Evolutionary conservation across 164 flowering plant genomes (phyloP).

Genomic region (Dillenia suffruticosa): DNA sequence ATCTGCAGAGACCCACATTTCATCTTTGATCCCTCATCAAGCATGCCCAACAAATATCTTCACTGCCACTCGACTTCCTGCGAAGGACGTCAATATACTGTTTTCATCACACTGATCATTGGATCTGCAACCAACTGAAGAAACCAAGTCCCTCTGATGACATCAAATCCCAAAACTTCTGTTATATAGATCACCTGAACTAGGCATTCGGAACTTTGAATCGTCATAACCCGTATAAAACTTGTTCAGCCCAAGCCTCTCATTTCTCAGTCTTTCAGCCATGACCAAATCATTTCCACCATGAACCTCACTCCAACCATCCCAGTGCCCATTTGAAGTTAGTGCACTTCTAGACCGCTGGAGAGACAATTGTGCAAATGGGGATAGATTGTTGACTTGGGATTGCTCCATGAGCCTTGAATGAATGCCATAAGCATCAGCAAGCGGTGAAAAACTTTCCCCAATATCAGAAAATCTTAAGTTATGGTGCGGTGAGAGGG

Average conservation of each 20-base stretch:
- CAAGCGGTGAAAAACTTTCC: constrained; percentile 36
- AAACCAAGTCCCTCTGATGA: neutral
- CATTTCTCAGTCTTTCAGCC: constrained; percentile 60
- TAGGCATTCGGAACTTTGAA: constrained; percentile 52
- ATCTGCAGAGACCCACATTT: too few species aligned
- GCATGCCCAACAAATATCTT: too few species aligned
- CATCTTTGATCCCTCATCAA: too few species aligned
- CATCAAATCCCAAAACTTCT: constrained; percentile 70
- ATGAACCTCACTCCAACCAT: constrained; percentile 66
- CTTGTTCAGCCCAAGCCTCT: constrained; percentile 54
- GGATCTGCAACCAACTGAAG: too few species aligned
- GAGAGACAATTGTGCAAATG: constrained; percentile 44
- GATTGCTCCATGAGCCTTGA: constrained; percentile 58
- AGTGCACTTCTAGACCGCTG: constrained; percentile 54
- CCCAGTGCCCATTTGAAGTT: constrained; percentile 67
- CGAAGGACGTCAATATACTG: too few species aligned
- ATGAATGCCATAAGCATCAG: constrained; percentile 42
- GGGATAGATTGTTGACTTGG: constrained; percentile 41
- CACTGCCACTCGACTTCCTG: too few species aligned
- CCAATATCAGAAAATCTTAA: constrained; percentile 43
- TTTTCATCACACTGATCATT: too few species aligned
- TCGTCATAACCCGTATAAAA: constrained; percentile 52
- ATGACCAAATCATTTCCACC: constrained; percentile 37
- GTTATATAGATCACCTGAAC: constrained; percentile 66
- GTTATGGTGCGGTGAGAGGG: constrained; percentile 53